Conservation (phyloP, 202 grass and related monocot genomes). For the Dendrocalamus latiflorus region DNA sequence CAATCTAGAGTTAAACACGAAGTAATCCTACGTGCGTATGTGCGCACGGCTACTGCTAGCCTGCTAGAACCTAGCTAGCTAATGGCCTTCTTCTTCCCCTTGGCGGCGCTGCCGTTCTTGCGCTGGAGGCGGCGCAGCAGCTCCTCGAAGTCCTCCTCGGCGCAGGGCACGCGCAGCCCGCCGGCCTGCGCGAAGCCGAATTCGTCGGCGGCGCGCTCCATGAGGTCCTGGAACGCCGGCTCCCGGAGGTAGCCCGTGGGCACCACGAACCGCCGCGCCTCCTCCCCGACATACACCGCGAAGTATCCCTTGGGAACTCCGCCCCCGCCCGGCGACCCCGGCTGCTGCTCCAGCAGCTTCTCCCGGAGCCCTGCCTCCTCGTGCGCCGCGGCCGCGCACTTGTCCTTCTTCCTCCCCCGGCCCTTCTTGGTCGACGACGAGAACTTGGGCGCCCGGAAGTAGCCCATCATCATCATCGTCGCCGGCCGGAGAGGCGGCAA, state of each 20-base stretch:
- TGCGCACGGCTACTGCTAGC: neutral
- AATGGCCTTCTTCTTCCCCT: slow-evolving; percentile 11
- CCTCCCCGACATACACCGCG: slow-evolving; percentile 61
- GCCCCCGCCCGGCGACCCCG: neutral
- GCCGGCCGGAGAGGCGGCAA: neutral
- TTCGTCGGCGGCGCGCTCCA: slow-evolving; percentile 75
- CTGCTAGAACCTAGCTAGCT: neutral
- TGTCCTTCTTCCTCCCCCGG: neutral
- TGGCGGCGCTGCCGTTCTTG: slow-evolving; percentile 12
- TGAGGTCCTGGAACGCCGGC: slow-evolving; percentile 59
- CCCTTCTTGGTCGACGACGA: neutral
- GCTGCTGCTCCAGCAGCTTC: slow-evolving; percentile 31
- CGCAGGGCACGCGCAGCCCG: slow-evolving; percentile 62
- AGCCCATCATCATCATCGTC: slow-evolving; percentile 41
- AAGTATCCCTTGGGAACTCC: slow-evolving; percentile 63
- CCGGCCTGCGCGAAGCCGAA: slow-evolving; percentile 59
- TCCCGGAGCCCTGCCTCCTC: slow-evolving; percentile 30
- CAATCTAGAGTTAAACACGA: neutral
- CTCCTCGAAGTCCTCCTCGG: slow-evolving; percentile 57
- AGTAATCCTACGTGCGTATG: neutral
- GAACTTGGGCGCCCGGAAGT: slow-evolving; percentile 32
- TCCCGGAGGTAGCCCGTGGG: slow-evolving; percentile 51
- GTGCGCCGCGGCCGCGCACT: neutral
- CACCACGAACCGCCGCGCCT: slow-evolving; percentile 60
- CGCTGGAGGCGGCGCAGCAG: slow-evolving; percentile 30